A percentile compares a stretch with the other conserved stretches of the same genome.
Evolutionary conservation across 345 rosid species (phyloP).

Genomic region (Syzygium oleosum): DNA sequence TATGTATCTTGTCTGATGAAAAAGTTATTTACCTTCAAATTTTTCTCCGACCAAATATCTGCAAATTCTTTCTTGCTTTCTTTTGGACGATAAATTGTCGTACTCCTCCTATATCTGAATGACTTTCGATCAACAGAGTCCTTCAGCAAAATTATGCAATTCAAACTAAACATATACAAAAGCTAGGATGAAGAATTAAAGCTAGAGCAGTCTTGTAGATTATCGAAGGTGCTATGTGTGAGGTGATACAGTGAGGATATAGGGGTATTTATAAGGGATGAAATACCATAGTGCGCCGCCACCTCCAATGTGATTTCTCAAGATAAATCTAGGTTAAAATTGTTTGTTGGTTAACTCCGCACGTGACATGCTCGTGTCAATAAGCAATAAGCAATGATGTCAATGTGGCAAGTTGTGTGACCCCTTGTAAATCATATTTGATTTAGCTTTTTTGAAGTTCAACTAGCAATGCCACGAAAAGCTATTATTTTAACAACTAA

Average conservation of each 20-base stretch:
- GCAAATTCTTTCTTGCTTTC: not conserved
- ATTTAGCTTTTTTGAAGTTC: not conserved
- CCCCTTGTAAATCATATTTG: not conserved
- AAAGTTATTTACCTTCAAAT: not conserved
- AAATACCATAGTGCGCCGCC: not conserved
- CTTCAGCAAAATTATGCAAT: not conserved
- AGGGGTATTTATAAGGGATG: not conserved
- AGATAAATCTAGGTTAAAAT: not conserved
- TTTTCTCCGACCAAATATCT: not conserved
- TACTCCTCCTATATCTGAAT: not conserved
- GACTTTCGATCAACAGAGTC: not conserved
- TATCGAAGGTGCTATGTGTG: not conserved
- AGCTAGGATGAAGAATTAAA: not conserved
- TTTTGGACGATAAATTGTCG: not conserved
- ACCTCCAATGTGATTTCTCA: not conserved
- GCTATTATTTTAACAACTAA: not conserved
- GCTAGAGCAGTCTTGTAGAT: not conserved
- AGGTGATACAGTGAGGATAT: not conserved
- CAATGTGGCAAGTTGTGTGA: not conserved
- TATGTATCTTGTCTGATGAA: not conserved
- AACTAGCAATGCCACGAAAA: not conserved
- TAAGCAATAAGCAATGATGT: not conserved
- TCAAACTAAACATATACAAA: not conserved
- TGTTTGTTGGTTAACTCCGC: not conserved
- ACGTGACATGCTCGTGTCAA: not conserved